Percentiles rank a stretch among this genome's conserved stretches.
Conservation (phyloP, 2,329 filamentous ascomycete genomes). For the Apiospora malaysiana region DNA sequence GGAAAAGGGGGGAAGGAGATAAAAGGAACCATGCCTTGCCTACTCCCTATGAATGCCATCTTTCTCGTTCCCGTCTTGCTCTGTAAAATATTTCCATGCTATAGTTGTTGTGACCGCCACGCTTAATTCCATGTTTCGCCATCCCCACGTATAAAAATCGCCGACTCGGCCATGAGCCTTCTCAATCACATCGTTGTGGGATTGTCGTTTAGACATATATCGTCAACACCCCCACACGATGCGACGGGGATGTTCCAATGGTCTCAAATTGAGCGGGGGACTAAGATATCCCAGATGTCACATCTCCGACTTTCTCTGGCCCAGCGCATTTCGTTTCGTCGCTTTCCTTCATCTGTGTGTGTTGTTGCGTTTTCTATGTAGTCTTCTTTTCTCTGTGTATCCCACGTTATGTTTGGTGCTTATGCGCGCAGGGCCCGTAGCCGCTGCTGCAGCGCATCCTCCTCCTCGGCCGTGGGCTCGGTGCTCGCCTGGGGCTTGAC, state of each 20-base stretch:
- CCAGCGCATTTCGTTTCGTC: not conserved
- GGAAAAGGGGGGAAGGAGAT: not conserved
- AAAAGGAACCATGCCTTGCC: not conserved
- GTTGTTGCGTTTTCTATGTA: not conserved
- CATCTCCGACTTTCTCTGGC: not conserved
- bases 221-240: not conserved
- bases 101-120: not conserved
- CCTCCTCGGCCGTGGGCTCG: slow-evolving; percentile 77
- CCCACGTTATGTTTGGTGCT: slow-evolving; percentile 20
- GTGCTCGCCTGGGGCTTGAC: slow-evolving; percentile 49
- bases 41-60: slow-evolving; percentile 1
- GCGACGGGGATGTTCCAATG: not conserved
- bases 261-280: not conserved
- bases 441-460: slow-evolving; percentile 73
- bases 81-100: not conserved
- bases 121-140: not conserved
- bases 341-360: not conserved
- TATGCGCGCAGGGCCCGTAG: slow-evolving; percentile 61
- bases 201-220: not conserved
- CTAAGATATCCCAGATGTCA: not conserved
- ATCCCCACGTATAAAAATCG: not conserved
- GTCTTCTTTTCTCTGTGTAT: not conserved
- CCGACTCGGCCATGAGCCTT: not conserved
- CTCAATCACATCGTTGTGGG: too few species aligned
- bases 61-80: not conserved